Percentiles rank a stretch among this genome's conserved stretches.
Evolutionary conservation across 2,329 filamentous ascomycete species (phyloP).

Genomic region (Cytospora piceae): DNA sequence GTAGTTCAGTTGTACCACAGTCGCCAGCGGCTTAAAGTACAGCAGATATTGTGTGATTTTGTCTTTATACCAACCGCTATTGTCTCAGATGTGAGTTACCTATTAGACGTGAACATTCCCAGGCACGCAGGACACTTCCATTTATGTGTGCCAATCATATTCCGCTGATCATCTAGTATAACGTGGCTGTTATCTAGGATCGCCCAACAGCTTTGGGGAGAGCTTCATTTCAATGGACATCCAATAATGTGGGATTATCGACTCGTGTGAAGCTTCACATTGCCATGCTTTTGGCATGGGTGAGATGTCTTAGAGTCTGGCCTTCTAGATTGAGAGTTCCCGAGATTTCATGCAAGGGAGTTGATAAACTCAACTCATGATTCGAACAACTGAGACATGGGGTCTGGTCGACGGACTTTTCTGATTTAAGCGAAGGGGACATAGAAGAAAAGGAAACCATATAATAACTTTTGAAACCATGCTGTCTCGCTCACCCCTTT

Average conservation of each 20-base stretch:
- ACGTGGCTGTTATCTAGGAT: neutral
- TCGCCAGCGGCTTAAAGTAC: too few species aligned
- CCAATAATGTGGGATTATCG: neutral
- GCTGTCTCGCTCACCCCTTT: neutral
- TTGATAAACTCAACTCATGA: neutral
- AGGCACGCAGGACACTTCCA: neutral
- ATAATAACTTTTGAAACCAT: neutral
- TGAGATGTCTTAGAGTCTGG: neutral
- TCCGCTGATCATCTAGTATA: neutral
- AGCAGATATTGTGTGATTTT: neutral
- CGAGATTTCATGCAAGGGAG: neutral
- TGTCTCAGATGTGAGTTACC: neutral
- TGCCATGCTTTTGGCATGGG: neutral
- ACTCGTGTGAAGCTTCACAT: neutral
- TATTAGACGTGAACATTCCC: neutral
- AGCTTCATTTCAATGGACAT: neutral
- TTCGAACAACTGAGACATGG: neutral
- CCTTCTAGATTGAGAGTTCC: neutral
- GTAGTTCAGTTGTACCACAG: too few species aligned
- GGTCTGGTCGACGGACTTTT: neutral
- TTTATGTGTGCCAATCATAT: neutral
- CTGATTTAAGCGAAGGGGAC: neutral
- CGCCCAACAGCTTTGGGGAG: neutral
- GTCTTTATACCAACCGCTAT: neutral
- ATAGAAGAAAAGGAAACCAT: neutral